phyloP scores from a whole-genome alignment of 1,284 basidiomycete species.

The Apiotrichum gamsii region DNA sequence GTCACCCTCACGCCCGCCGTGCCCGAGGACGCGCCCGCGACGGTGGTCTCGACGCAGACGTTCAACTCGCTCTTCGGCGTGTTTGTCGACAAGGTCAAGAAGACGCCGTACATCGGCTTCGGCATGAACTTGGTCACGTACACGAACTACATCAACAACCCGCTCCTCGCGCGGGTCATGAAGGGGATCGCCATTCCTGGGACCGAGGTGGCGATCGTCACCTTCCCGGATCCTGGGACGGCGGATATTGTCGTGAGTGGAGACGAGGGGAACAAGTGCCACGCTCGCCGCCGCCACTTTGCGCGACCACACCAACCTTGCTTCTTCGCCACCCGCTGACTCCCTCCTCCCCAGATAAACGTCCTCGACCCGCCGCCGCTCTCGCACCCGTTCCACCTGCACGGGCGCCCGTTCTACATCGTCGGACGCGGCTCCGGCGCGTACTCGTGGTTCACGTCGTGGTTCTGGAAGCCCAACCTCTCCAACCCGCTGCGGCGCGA shows the following conservation, averaged over 20 bases:
- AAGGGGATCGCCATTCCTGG: conserved; percentile 16
- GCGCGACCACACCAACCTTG: conserved; percentile 39
- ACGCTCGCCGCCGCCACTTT: conserved; percentile 25
- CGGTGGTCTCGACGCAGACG: conserved; percentile 3
- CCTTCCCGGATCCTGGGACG: conserved; percentile 9
- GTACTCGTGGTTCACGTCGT: no score
- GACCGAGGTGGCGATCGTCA: no score
- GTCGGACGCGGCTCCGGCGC: conserved; percentile 37
- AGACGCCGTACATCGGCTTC: conserved; percentile 16
- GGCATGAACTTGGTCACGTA: conserved; percentile 27
- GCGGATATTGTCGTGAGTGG: conserved; percentile 24
- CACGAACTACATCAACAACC: conserved; percentile 32
- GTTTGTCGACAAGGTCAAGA: conserved; percentile 16
- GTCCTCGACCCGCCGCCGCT: conserved; percentile 30
- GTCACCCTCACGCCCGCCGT: conserved; percentile 25
- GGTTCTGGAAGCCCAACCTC: conserved; percentile 14
- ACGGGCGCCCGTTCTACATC: conserved; percentile 30
- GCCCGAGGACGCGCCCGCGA: conserved; percentile 16
- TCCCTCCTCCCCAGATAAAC: conserved; percentile 28
- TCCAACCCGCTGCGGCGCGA: conserved; percentile 45
- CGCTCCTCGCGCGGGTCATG: conserved; percentile 26
- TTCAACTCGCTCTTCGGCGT: conserved; percentile 20
- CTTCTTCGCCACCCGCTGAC: neutral
- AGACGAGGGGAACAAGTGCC: conserved; percentile 2
- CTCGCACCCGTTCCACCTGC: conserved; percentile 44